Evolutionary conservation across 2,329 filamentous ascomycete species (phyloP).

Genomic region (Penicillium olsonii): DNA sequence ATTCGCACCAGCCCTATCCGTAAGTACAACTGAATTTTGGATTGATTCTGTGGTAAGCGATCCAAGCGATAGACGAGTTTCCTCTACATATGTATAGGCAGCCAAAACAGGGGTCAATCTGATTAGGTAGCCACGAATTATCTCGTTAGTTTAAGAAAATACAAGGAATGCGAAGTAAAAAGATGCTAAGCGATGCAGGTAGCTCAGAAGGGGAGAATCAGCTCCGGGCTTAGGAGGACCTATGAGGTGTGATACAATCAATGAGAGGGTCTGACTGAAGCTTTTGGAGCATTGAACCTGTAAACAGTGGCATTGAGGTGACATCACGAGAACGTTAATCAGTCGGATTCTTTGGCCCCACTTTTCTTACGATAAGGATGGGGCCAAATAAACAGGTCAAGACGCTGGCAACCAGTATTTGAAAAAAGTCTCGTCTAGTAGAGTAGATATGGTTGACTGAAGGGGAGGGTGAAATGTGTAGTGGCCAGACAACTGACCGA

Average conservation of each 20-base stretch:
- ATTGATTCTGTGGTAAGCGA: not conserved
- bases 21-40: not conserved
- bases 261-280: slow-evolving; percentile 2
- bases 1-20: no score
- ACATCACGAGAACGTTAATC: no score
- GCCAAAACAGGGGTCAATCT: not conserved
- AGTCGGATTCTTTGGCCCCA: no score
- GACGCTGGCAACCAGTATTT: no score
- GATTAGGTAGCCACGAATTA: not conserved
- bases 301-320: no score
- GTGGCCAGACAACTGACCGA: no score
- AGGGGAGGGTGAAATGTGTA: no score
- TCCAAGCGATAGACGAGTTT: not conserved
- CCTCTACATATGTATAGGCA: not conserved
- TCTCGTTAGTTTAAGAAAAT: not conserved
- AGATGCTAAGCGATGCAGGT: not conserved
- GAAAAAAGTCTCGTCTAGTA: no score
- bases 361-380: no score
- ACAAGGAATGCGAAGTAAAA: not conserved
- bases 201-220: not conserved
- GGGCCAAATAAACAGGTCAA: no score
- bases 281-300: no score
- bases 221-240: not conserved
- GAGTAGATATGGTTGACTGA: no score
- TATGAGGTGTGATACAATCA: not conserved